Conservation (phyloP, 257 asterid species). For the Anisodus acutangulus region DNA sequence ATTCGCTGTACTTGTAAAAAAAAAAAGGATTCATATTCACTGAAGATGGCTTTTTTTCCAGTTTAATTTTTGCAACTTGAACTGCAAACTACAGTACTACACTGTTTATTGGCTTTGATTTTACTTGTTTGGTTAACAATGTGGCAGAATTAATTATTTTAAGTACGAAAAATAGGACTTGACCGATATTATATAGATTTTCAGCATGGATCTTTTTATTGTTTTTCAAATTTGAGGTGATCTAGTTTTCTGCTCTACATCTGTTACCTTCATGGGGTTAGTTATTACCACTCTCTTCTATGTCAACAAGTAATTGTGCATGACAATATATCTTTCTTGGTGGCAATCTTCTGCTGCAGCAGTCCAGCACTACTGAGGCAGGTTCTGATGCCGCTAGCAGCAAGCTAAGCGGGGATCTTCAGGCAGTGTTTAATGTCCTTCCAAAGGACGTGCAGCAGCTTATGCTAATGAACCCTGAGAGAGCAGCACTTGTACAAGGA, state of each 20-base stretch:
- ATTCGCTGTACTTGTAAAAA: too few species aligned
- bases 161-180: background rate
- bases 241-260: slow-evolving; percentile 3
- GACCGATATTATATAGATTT: background rate
- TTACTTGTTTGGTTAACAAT: background rate
- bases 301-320: background rate
- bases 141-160: background rate
- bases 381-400: slow-evolving; percentile 62
- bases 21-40: background rate
- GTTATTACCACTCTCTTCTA: slow-evolving; percentile 5
- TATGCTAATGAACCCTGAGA: slow-evolving; percentile 76
- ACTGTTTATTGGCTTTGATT: slow-evolving; percentile 4
- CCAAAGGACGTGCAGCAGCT: slow-evolving; percentile 88
- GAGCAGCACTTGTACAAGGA: slow-evolving; percentile 65
- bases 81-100: background rate
- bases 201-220: background rate
- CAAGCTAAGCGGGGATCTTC: slow-evolving; percentile 84
- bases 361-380: slow-evolving; percentile 61
- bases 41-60: background rate
- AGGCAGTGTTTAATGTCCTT: slow-evolving; percentile 64
- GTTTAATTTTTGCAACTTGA: background rate
- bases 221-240: slow-evolving; percentile 6
- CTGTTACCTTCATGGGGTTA: background rate
- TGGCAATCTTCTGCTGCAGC: slow-evolving; percentile 39
- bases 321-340: slow-evolving; percentile 22